phyloP scores from a whole-genome alignment of 2,329 filamentous ascomycete genomes.

The Alternaria triticina region DNA sequence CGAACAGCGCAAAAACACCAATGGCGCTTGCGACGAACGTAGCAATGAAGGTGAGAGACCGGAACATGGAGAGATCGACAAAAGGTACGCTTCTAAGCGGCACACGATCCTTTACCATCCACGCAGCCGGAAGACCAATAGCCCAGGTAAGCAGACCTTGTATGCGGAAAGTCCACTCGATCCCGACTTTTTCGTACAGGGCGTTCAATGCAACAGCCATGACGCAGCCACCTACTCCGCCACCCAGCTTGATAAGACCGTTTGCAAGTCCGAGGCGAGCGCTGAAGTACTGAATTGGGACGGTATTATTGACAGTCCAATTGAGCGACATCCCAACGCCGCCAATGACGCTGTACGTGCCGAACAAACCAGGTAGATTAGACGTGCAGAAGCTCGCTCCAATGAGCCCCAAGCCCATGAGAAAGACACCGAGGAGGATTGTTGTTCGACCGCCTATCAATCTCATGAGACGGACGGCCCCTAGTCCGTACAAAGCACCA shows the following conservation, averaged over 20 bases:
- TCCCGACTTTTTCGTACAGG: conserved; percentile 32
- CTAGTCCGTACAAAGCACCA: conserved; percentile 60
- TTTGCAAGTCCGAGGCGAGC: conserved; percentile 38
- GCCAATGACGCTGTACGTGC: conserved; percentile 56
- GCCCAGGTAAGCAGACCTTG: conserved; percentile 33
- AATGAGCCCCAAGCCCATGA: conserved; percentile 59
- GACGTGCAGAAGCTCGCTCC: conserved; percentile 55
- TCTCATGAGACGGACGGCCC: conserved; percentile 60
- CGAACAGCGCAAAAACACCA: conserved; percentile 38
- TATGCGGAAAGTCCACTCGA: conserved; percentile 41
- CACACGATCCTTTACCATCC: conserved; percentile 34
- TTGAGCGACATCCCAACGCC: conserved; percentile 51
- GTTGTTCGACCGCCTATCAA: conserved; percentile 57
- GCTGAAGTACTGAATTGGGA: conserved; percentile 40
- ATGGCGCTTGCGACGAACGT: conserved; percentile 33
- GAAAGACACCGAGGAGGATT: conserved; percentile 57
- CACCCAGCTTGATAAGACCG: conserved; percentile 38
- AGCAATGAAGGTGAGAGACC: conserved; percentile 26
- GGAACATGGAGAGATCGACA: conserved; percentile 34
- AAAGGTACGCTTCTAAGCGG: conserved; percentile 27
- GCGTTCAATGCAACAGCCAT: conserved; percentile 35
- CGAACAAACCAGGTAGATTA: conserved; percentile 57
- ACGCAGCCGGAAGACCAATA: conserved; percentile 34
- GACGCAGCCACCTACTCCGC: conserved; percentile 36
- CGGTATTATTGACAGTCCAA: conserved; percentile 30